A percentile compares a stretch with the other conserved stretches of the same genome.
Evolutionary conservation across 2,329 filamentous ascomycete species (phyloP).

Genomic region (Neopestalotiopsis rosae): DNA sequence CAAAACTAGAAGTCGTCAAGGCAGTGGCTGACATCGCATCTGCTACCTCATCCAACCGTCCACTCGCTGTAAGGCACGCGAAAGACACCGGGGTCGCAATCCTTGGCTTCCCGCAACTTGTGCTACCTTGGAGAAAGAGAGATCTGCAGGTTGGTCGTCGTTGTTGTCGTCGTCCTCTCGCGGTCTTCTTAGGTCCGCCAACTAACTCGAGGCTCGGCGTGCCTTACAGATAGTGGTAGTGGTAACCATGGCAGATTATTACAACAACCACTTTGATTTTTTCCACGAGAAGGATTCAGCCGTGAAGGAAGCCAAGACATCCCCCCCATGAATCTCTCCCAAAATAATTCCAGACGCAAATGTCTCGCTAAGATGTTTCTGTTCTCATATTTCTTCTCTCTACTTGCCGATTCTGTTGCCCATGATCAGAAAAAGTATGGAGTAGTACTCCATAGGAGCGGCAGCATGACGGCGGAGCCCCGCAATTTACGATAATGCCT

Average conservation of each 20-base stretch:
- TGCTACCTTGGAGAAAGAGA: neutral
- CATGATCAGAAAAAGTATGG: neutral
- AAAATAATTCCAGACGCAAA: neutral
- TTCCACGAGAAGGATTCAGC: constrained; percentile 3
- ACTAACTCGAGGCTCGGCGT: neutral
- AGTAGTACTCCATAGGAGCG: neutral
- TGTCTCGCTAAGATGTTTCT: neutral
- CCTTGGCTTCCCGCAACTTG: neutral
- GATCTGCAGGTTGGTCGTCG: neutral
- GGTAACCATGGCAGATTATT: neutral
- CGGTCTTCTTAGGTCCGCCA: neutral
- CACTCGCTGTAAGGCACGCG: constrained; percentile 1
- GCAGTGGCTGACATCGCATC: neutral
- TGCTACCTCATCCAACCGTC: neutral
- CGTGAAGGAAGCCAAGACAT: neutral
- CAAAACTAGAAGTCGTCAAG: constrained; percentile 4
- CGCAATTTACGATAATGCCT: constrained; percentile 18
- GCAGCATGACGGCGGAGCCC: constrained; percentile 13
- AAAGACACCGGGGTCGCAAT: neutral
- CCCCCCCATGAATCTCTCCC: neutral
- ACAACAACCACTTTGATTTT: neutral
- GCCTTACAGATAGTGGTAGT: neutral
- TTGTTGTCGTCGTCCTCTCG: too few relatives aligned
- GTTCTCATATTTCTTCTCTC: neutral
- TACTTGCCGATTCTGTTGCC: neutral